Base-by-base conservation (phyloP, 331 rosid genomes). In the Malus hybrid region DNA sequence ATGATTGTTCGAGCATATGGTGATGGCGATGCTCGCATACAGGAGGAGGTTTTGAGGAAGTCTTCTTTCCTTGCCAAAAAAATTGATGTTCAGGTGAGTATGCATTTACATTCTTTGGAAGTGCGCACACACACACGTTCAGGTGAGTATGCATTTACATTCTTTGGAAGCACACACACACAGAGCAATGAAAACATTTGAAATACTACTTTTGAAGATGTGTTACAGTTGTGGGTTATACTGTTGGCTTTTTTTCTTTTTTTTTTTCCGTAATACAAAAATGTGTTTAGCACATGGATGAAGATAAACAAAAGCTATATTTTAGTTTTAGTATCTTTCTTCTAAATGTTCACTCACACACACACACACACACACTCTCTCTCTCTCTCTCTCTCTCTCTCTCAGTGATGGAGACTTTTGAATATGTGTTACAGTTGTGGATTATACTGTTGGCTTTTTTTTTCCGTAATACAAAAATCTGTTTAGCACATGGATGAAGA, bases 31-130 rank as follows among this genome's bases (percentile, higher is more conserved):
- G 83, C 92, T 74, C 99, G 97, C 67, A 74, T 92, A 68, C 99
- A 94, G 87, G 99, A 94, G 87, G 97, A 94, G 86, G 99, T 87
- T 81, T 75, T 94, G 86, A 94, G 82, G 82, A 94, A 84, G 77
- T 92, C 99, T 44, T 78, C 84, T 39, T 78, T 91, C 74, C 90
- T 94, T 77, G 80, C 92, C 42, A 94, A 86, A 80, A 90, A 92
- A 75, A 90, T 94, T 77, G 97, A 94, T 80, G 48, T 73, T 76
- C 93, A 94, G 99, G 99, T 94, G 78, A 86, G 63, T 77, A 69
- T 75, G 79, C n/a, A n/a, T n/a, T n/a, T 69, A 31, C 79, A 62
- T 71, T 65, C 20, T 65, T 27, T n/a, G 12, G 73, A 14, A 29
- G 32, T 3, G 1, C 44, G 5, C 34, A 7, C 39, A 34, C 9